These are phyloP conservation scores for Euptelea pleiosperma DNA, from an alignment of 164 flowering plant species.

Conservation along the genomic window DNA sequence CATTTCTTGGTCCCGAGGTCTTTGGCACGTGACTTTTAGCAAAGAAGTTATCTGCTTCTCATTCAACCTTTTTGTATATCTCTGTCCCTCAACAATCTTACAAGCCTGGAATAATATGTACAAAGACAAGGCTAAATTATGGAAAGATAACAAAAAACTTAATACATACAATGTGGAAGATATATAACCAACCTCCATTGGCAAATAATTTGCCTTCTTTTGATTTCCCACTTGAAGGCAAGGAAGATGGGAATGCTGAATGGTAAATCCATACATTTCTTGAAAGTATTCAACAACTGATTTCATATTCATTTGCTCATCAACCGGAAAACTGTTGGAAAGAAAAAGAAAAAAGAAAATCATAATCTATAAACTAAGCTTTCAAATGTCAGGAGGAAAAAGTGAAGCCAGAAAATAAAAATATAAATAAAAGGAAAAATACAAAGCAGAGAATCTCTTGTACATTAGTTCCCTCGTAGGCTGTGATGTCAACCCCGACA, in stretches of 20 bases:
- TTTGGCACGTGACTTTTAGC: slow-evolving; percentile 49
- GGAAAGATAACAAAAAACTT: background rate
- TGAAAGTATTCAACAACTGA: slow-evolving; percentile 60
- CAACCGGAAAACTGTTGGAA: slow-evolving; percentile 46
- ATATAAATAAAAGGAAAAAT: background rate
- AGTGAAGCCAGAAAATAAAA: background rate
- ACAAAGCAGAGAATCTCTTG: background rate
- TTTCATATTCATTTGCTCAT: slow-evolving; percentile 51
- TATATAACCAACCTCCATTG: slow-evolving; percentile 43
- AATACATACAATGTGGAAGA: background rate
- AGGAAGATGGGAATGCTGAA: slow-evolving; percentile 46
- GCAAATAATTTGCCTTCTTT: slow-evolving; percentile 52
- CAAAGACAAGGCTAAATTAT: background rate
- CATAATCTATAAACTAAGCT: background rate
- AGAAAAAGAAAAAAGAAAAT: background rate
- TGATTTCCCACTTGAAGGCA: slow-evolving; percentile 63
- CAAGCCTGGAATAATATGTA: slow-evolving; percentile 27
- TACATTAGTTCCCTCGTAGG: slow-evolving; percentile 58
- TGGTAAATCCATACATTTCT: slow-evolving; percentile 55
- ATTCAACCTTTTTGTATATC: slow-evolving; percentile 47
- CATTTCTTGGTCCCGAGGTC: slow-evolving; percentile 43
- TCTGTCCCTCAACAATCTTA: slow-evolving; percentile 47
- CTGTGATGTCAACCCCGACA: slow-evolving; percentile 55
- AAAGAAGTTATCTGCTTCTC: slow-evolving; percentile 51
- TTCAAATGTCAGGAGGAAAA: background rate